These are phyloP conservation scores for Salix purpurea DNA, from an alignment of 345 rosid genomes.

Conservation along the genomic window DNA sequence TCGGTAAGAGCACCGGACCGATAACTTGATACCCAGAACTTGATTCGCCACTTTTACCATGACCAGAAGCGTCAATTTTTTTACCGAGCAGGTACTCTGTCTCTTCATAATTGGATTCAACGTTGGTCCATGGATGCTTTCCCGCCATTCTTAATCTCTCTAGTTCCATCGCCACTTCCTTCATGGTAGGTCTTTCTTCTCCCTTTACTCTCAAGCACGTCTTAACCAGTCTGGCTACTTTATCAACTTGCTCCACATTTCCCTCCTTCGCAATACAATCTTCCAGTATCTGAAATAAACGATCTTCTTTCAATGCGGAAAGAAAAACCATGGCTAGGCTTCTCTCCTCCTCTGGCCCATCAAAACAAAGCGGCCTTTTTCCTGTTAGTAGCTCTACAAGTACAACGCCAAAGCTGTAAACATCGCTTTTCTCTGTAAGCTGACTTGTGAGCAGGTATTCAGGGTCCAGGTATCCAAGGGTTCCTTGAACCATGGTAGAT, in stretches of 20 bases:
- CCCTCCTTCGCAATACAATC: no score
- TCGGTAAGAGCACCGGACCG: no score
- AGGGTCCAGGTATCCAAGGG: background rate
- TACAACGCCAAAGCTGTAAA: background rate
- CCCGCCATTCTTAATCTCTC: background rate
- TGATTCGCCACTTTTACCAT: background rate
- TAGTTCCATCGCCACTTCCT: conserved; percentile 1
- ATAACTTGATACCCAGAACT: no score
- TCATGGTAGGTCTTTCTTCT: conserved; percentile 2
- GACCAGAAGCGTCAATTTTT: background rate
- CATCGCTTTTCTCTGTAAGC: background rate
- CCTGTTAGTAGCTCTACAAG: no score
- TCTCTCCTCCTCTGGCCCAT: background rate
- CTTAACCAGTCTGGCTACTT: background rate
- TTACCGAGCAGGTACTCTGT: conserved; percentile 15
- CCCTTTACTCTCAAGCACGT: background rate
- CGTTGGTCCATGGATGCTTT: no score
- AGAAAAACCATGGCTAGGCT: background rate
- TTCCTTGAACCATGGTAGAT: background rate
- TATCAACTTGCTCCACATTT: background rate
- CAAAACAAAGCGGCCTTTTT: background rate
- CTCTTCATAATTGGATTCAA: conserved; percentile 15
- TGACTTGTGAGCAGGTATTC: background rate
- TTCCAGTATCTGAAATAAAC: background rate
- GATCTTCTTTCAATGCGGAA: background rate